Evolutionary conservation across 805 yeast genomes (phyloP).

Genomic region (Wickerhamomyces xylosicus): DNA sequence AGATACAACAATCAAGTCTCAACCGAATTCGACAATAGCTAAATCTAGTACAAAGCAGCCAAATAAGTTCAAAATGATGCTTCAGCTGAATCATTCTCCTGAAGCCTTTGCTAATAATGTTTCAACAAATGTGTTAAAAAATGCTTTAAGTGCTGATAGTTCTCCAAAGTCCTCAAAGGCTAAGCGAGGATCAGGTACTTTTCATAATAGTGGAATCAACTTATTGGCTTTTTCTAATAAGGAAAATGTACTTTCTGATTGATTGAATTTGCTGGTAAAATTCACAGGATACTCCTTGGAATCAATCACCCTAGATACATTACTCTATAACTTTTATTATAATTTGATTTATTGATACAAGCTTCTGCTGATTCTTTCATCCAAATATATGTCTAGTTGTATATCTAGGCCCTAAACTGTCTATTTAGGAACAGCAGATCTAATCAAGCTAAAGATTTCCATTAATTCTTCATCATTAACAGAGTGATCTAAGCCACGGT

Average conservation of each 20-base stretch:
- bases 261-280: no score
- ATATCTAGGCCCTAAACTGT: no score
- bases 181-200: neutral
- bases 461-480: constrained; percentile 56
- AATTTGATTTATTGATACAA: no score
- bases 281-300: no score
- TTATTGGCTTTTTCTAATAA: neutral
- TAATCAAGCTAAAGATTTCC: constrained; percentile 40
- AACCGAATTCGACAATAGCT: no score
- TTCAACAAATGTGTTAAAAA: neutral
- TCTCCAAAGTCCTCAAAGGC: neutral
- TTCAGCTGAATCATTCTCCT: neutral
- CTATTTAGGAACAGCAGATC: constrained; percentile 14
- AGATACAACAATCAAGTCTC: neutral
- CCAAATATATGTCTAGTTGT: no score
- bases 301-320: no score
- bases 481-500: constrained; percentile 59
- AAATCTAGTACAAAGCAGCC: neutral
- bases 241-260: neutral
- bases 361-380: no score
- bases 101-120: neutral
- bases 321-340: no score
- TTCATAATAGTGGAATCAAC: neutral
- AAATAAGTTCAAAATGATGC: neutral
- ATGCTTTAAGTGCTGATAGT: neutral